Conservation (phyloP, 2,329 filamentous ascomycete species). For the Hypoxylon sp. region DNA sequence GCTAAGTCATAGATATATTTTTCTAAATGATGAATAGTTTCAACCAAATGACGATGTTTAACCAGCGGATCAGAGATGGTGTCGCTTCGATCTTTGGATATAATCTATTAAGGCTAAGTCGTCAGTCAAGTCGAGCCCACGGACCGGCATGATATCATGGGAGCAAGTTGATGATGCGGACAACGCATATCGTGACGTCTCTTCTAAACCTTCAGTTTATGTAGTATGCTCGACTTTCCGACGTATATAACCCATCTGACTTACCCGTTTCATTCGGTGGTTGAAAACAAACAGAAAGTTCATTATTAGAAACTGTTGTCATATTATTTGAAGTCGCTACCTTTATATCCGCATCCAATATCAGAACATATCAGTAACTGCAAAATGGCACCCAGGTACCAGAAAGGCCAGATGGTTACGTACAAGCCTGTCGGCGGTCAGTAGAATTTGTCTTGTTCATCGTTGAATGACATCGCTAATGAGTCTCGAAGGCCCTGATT, state of each 20-base stretch:
- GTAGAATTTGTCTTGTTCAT: not conserved
- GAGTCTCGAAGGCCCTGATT: constrained; percentile 25
- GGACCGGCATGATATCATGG: constrained; percentile 35
- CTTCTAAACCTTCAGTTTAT: constrained; percentile 16
- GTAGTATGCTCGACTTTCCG: not conserved
- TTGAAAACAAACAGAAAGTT: not conserved
- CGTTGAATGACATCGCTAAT: not conserved
- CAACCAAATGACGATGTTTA: constrained; percentile 21
- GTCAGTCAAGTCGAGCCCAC: constrained; percentile 14
- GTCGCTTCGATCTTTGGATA: not conserved
- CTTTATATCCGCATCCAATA: not conserved
- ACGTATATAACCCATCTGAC: constrained; percentile 25
- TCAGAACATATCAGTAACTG: not conserved
- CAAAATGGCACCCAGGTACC: constrained; percentile 43
- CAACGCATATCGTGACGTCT: constrained; percentile 33
- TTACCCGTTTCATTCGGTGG: not conserved
- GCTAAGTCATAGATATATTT: not conserved
- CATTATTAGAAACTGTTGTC: not conserved
- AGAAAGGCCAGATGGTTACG: constrained; percentile 42
- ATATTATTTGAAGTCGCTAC: not conserved
- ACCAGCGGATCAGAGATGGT: constrained; percentile 6
- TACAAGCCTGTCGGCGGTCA: constrained; percentile 43
- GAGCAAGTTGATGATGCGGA: constrained; percentile 33
- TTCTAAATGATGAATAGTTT: constrained; percentile 15
- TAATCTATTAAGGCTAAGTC: not conserved